Evolutionary conservation across 2,329 filamentous ascomycete genomes (phyloP).

Genomic region (Ascochyta rabiei): DNA sequence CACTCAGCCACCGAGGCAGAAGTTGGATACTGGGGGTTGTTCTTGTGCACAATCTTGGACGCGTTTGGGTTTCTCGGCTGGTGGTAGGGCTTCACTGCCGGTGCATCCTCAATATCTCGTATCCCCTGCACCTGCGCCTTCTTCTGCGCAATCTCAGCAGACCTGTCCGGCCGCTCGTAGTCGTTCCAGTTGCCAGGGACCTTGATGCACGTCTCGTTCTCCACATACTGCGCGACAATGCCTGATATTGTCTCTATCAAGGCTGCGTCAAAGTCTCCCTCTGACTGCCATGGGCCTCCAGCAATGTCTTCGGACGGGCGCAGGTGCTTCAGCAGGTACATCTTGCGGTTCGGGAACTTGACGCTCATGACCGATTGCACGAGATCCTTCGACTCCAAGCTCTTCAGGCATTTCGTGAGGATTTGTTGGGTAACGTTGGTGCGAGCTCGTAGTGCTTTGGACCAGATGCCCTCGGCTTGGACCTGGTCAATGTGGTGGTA

Average conservation of each 20-base stretch:
- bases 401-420: conserved; percentile 81
- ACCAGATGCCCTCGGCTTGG: conserved; percentile 87
- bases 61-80: conserved; percentile 30
- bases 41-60: conserved; percentile 57
- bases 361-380: conserved; percentile 92
- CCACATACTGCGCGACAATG: conserved; percentile 75
- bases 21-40: conserved; percentile 81
- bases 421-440: conserved; percentile 84
- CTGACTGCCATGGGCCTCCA: conserved; percentile 92
- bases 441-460: conserved; percentile 78
- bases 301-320: conserved; percentile 88
- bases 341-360: conserved; percentile 88
- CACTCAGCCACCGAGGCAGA: conserved; percentile 76
- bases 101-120: conserved; percentile 44
- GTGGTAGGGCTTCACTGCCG: conserved; percentile 32
- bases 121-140: conserved; percentile 43
- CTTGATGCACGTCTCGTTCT: conserved; percentile 72
- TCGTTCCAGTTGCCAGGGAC: conserved; percentile 53
- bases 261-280: conserved; percentile 85
- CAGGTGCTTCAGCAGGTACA: conserved; percentile 90
- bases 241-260: conserved; percentile 80
- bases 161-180: conserved; percentile 45
- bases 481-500: conserved; percentile 89
- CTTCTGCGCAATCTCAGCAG: conserved; percentile 41
- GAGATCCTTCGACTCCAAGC: conserved; percentile 78